A percentile compares a stretch with the other conserved stretches of the same genome.
Conservation (phyloP, 768 basidiomycete species). For the Sporobolomyces phaffii region DNA sequence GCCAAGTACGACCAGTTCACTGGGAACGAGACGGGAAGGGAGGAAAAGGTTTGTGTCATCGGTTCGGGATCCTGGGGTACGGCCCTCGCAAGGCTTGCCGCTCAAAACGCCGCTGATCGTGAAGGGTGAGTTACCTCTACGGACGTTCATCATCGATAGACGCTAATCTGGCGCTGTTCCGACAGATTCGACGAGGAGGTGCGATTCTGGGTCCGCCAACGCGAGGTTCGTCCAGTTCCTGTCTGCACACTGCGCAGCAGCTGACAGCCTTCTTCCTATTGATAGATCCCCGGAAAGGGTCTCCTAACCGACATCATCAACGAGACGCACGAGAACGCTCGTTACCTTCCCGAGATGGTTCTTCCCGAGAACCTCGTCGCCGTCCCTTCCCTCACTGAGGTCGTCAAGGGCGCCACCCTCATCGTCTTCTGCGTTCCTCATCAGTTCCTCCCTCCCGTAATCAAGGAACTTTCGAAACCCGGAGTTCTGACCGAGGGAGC, state of each 20-base stretch:
- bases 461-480: constrained; percentile 46
- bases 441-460: constrained; percentile 43
- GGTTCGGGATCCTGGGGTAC: constrained; percentile 37
- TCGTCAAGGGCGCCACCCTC: constrained; percentile 50
- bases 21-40: constrained; percentile 12
- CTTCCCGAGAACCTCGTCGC: constrained; percentile 47
- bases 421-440: constrained; percentile 51
- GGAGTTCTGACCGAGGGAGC: constrained; percentile 48
- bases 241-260: background rate
- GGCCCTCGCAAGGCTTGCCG: constrained; percentile 36
- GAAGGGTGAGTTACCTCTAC: constrained; percentile 14
- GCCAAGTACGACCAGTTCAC: constrained; percentile 38
- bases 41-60: constrained; percentile 35
- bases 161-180: background rate
- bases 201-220: constrained; percentile 39
- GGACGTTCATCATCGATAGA: background rate
- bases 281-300: constrained; percentile 37
- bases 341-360: constrained; percentile 47
- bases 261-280: background rate
- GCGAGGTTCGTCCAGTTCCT: constrained; percentile 22
- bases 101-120: constrained; percentile 32
- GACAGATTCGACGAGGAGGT: constrained; percentile 35
- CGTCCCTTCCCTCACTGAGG: constrained; percentile 38
- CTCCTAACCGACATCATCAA: constrained; percentile 51
- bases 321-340: constrained; percentile 48